These are phyloP conservation scores for Mycena albidolilacea DNA, from an alignment of 768 basidiomycete species.

Conservation along the genomic window DNA sequence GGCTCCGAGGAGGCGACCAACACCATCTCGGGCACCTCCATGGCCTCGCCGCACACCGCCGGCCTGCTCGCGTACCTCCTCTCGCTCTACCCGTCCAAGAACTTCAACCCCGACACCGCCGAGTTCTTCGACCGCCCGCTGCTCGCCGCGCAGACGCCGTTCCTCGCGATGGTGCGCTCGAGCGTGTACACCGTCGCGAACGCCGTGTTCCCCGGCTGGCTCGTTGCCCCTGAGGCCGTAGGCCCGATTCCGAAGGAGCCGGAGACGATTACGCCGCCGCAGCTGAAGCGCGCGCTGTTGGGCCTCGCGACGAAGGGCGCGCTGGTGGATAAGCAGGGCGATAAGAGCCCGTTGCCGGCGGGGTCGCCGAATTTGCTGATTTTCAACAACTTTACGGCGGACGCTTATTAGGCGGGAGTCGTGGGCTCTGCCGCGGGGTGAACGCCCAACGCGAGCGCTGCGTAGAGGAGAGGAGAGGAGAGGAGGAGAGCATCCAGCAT, in stretches of 20 bases:
- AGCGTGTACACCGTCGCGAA: conserved; percentile 70
- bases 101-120: conserved; percentile 69
- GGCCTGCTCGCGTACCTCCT: conserved; percentile 94
- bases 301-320: conserved; percentile 67
- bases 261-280: conserved; percentile 69
- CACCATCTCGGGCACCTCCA: conserved; percentile 92
- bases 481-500: no score
- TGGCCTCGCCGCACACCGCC: conserved; percentile 95
- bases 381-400: conserved; percentile 82
- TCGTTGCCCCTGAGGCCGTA: conserved; percentile 60
- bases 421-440: no score
- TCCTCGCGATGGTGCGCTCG: conserved; percentile 51
- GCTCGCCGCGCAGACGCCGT: conserved; percentile 46
- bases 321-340: conserved; percentile 64
- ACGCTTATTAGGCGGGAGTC: no score
- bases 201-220: conserved; percentile 71
- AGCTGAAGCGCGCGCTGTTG: conserved; percentile 84
- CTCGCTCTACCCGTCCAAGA: conserved; percentile 82
- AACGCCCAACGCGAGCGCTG: no score
- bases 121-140: conserved; percentile 52
- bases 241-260: conserved; percentile 60
- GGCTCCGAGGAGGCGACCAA: conserved; percentile 72
- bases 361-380: conserved; percentile 79
- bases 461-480: no score
- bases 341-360: conserved; percentile 30